These are phyloP conservation scores for Calonectria montana DNA, from an alignment of 2,329 filamentous ascomycete genomes.

Conservation along the genomic window DNA sequence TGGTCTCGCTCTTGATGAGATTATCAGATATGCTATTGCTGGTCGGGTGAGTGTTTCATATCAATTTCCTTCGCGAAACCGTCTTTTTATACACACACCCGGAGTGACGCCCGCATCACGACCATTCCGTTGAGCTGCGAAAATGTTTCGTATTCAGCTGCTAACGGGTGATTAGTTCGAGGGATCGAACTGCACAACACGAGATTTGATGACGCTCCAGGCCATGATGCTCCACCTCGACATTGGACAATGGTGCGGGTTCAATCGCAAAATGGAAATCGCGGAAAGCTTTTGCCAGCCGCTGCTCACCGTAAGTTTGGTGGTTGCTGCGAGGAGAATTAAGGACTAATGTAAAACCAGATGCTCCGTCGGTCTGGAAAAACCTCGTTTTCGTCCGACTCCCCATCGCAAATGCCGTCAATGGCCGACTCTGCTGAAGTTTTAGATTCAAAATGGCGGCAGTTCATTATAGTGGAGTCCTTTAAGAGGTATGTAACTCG, in stretches of 20 bases:
- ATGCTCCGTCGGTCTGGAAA: conserved; percentile 36
- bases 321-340: not conserved
- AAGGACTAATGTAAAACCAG: conserved; percentile 18
- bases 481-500: conserved; percentile 33
- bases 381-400: conserved; percentile 35
- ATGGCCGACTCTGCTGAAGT: conserved; percentile 27
- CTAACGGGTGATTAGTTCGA: conserved; percentile 26
- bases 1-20: conserved; percentile 36
- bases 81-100: not conserved
- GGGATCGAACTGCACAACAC: conserved; percentile 16
- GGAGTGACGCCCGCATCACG: no score
- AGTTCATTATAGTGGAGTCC: conserved; percentile 34
- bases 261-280: conserved; percentile 33
- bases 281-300: conserved; percentile 33
- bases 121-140: not conserved
- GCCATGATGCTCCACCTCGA: conserved; percentile 39
- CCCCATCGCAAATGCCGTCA: conserved; percentile 25
- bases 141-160: not conserved
- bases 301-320: conserved; percentile 31
- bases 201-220: conserved; percentile 36
- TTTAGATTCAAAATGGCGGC: conserved; percentile 37
- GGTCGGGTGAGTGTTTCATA: conserved; percentile 29
- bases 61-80: not conserved
- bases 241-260: conserved; percentile 39
- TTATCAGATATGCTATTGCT: conserved; percentile 26